Conservation (phyloP, 257 asterid genomes). For the Solanum sitiens region DNA sequence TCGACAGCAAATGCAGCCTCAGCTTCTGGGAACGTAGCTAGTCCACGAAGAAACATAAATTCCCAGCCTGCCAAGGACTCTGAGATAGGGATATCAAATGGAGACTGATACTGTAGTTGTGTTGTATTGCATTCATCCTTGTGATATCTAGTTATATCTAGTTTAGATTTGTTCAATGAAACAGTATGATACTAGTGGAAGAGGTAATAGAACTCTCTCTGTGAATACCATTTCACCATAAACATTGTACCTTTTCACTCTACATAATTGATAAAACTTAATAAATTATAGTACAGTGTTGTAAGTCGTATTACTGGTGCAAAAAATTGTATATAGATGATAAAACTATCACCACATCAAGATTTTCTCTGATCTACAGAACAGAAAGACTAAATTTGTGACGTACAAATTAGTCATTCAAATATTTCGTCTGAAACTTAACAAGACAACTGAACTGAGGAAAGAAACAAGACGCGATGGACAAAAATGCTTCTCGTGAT, state of each 20-base stretch:
- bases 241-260: background rate
- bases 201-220: background rate
- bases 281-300: background rate
- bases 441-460: background rate
- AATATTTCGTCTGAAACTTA: background rate
- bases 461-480: background rate
- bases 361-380: background rate
- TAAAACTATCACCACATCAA: background rate
- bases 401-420: background rate
- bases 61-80: slow-evolving; percentile 14
- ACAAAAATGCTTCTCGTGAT: background rate
- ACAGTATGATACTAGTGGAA: background rate
- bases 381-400: background rate
- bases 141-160: background rate
- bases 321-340: background rate
- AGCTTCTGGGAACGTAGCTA: background rate
- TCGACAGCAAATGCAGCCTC: slow-evolving; percentile 6
- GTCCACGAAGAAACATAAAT: background rate
- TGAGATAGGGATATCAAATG: slow-evolving; percentile 14
- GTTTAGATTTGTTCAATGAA: background rate
- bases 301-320: background rate
- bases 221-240: background rate
- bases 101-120: slow-evolving; percentile 18
- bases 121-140: background rate
- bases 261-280: background rate